Conservation (phyloP, 495 filamentous ascomycete species). For the Chaetomidium leptoderma region DNA sequence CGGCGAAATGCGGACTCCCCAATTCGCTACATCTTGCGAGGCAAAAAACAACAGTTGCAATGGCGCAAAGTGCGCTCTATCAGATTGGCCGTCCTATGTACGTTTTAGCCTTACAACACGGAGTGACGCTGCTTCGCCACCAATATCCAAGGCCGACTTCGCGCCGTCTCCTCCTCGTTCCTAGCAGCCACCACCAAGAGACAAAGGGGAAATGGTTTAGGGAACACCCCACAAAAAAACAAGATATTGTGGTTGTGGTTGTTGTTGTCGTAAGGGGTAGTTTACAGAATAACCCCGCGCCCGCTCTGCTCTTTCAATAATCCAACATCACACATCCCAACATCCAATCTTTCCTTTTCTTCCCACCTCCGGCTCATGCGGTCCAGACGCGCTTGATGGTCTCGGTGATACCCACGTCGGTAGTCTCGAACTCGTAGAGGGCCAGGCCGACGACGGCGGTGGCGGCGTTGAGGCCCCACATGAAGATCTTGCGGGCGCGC, state of each 20-base stretch:
- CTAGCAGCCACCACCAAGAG: constrained; percentile 3
- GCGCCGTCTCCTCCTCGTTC: not conserved
- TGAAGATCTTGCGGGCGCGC: constrained; percentile 55
- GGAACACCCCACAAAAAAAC: constrained; percentile 7
- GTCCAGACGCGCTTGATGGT: constrained; percentile 81
- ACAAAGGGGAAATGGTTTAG: constrained; percentile 14
- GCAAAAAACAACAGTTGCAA: not conserved
- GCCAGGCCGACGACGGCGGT: constrained; percentile 80
- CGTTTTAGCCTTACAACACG: constrained; percentile 10
- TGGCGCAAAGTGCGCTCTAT: not conserved
- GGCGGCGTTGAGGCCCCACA: constrained; percentile 73
- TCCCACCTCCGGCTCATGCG: constrained; percentile 42
- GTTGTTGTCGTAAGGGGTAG: constrained; percentile 4
- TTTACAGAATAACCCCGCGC: constrained; percentile 3
- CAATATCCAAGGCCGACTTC: not conserved
- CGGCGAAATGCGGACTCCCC: not conserved
- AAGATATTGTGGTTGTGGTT: constrained; percentile 14
- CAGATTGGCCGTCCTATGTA: constrained; percentile 6
- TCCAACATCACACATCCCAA: constrained; percentile 2
- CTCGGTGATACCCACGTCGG: constrained; percentile 92
- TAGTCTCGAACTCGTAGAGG: constrained; percentile 99
- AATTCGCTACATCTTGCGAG: not conserved
- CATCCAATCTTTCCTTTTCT: not conserved
- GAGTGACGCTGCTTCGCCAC: not conserved
- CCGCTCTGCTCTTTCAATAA: constrained; percentile 4